A percentile compares a stretch with the other conserved stretches of the same genome.
Conservation (phyloP, 2,329 filamentous ascomycete species). For the Aspergillus hiratsukae region DNA sequence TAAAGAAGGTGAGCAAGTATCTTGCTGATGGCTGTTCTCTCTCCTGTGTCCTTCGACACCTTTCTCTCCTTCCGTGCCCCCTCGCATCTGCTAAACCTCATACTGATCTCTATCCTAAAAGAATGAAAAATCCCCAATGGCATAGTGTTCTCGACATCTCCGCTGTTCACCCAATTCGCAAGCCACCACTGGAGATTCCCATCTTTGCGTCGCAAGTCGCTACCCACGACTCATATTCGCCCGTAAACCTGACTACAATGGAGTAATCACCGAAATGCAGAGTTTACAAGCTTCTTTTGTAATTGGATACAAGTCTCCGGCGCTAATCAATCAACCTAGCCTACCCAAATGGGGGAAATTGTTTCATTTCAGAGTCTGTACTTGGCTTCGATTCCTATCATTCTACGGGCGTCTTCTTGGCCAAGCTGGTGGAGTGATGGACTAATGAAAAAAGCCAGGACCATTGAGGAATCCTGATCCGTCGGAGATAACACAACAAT, state of each 20-base stretch:
- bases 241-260: too few species aligned
- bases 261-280: too few species aligned
- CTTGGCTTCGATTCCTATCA: not conserved
- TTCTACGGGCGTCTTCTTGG: not conserved
- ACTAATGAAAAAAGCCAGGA: not conserved
- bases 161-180: too few species aligned
- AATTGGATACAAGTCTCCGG: not conserved
- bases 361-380: not conserved
- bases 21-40: too few species aligned
- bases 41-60: too few species aligned
- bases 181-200: too few species aligned
- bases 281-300: not conserved
- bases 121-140: too few species aligned
- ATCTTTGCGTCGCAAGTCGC: too few species aligned
- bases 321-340: not conserved
- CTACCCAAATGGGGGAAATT: not conserved
- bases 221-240: too few species aligned
- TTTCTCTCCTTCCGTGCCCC: too few species aligned
- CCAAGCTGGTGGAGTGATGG: not conserved
- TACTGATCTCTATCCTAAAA: too few species aligned
- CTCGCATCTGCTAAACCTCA: not conserved
- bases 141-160: too few species aligned
- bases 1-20: not conserved
- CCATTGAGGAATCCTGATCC: not conserved
- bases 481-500: conserved; percentile 8